Evolutionary conservation across 805 yeast species (phyloP), one percentile per base, ranked within the genome.

Genomic region (Candida caryicola): DNA sequence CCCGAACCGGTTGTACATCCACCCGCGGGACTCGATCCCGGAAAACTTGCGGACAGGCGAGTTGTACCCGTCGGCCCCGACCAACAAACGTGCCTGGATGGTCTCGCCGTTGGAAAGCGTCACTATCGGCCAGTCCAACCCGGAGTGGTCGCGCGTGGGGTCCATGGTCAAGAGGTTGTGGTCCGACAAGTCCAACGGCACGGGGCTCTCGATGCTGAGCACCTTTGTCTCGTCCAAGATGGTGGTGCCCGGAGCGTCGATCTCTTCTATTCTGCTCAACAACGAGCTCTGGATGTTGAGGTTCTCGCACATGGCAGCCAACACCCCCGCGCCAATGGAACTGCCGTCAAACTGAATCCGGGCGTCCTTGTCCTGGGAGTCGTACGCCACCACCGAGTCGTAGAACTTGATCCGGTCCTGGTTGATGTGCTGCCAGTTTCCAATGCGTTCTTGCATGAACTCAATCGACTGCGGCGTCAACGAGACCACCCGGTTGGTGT

Each of bases 51-150:
- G 74, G 4, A 85, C 98, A 0, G 97, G 96, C 1, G 97, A 89
- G 59, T 89, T 87, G 59, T 81, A 88, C 1, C 99, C 99, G 59
- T 93, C 99, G 28, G 96, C 95, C 6, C 99, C 99, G 12, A 93
- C 78, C 15, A 90, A 66, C n/a, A 90, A 68, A 38, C 96, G 71
- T 0, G 95, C 75, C 51, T 77, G 76, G 35, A 82, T 69, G 9
- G 54, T 46, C 10, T 76, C 74, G 1, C 96, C 97, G 45, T 75
- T 76, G 10, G 77, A 75, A 10, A 90, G 66, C 17, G 74, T 67
- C 10, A 91, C 81, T 6, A 79, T 55, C 1, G 97, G 97, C 95
- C 96, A 87, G 33, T 78, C 76, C 29, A 62, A 37, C 18, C 64
- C 62, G 0, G 58, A 54, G 26, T 45, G 47, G 14, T 17, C 10